phyloP scores from a whole-genome alignment of 2,329 filamentous ascomycete species.

The Colletotrichum higginsianum region DNA sequence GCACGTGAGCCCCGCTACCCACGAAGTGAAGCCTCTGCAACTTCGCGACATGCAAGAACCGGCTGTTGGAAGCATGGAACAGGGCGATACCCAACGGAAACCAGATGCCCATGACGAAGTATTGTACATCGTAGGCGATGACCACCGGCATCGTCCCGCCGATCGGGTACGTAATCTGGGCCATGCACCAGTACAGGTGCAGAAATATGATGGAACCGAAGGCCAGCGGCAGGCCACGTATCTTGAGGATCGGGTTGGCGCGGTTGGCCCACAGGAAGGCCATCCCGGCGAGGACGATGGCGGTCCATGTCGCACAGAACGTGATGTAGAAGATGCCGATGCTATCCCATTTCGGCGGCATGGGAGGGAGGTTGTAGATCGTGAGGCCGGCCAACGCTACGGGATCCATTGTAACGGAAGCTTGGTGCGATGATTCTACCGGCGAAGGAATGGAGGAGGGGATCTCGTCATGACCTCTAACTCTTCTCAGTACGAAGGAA shows the following conservation, averaged over 20 bases:
- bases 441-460: neutral
- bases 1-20: neutral
- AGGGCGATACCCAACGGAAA: slow-evolving; percentile 71
- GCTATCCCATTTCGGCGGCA: slow-evolving; percentile 47
- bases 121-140: slow-evolving; percentile 65
- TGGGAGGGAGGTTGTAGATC: slow-evolving; percentile 50
- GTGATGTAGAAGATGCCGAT: slow-evolving; percentile 50
- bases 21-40: slow-evolving; percentile 56
- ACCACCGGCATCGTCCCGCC: slow-evolving; percentile 57
- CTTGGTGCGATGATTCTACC: neutral
- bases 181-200: slow-evolving; percentile 57
- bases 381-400: slow-evolving; percentile 41
- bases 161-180: slow-evolving; percentile 60
- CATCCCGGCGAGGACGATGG: slow-evolving; percentile 53
- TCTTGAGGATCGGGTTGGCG: slow-evolving; percentile 53
- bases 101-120: slow-evolving; percentile 73
- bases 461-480: neutral
- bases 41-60: slow-evolving; percentile 66
- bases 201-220: slow-evolving; percentile 57
- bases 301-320: slow-evolving; percentile 49
- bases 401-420: slow-evolving; percentile 15
- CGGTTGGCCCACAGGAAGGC: slow-evolving; percentile 53
- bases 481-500: neutral
- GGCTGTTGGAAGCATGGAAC: slow-evolving; percentile 70
- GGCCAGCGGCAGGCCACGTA: slow-evolving; percentile 58